phyloP scores from a whole-genome alignment of 495 filamentous ascomycete species.

The Aspergillus carlsbadensis region DNA sequence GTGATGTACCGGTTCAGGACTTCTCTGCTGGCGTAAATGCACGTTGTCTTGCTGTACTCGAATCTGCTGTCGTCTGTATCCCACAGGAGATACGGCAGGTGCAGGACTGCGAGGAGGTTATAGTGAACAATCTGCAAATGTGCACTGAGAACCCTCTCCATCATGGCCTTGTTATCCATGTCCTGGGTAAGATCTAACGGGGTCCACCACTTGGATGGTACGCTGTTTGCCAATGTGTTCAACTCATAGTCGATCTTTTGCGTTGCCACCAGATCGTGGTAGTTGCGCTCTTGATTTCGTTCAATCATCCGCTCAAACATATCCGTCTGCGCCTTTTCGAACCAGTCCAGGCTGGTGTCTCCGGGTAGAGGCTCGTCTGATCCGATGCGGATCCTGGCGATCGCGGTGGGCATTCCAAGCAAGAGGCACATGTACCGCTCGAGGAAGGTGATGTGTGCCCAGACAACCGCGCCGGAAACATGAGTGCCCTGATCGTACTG shows the following conservation, averaged over 20 bases:
- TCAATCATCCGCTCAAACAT: neutral
- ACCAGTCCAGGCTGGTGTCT: neutral
- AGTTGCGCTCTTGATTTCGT: neutral
- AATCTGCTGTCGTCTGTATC: neutral
- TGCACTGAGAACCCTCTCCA: neutral
- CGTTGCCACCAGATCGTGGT: neutral
- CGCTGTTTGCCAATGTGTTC: neutral
- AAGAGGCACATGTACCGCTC: slow-evolving; percentile 1
- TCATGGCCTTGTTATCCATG: neutral
- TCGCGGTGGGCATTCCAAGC: neutral
- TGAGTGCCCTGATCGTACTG: neutral
- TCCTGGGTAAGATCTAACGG: slow-evolving; percentile 1
- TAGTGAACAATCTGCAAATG: neutral
- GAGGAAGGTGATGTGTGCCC: neutral
- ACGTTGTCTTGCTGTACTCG: slow-evolving; percentile 8
- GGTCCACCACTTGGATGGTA: neutral
- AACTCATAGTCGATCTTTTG: neutral
- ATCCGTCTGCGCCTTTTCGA: neutral
- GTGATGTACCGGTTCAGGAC: slow-evolving; percentile 2
- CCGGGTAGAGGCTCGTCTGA: neutral
- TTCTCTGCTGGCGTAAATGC: slow-evolving; percentile 4
- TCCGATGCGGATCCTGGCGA: neutral
- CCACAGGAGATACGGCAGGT: slow-evolving; percentile 3
- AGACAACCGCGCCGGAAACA: neutral
- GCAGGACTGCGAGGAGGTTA: neutral